These are phyloP conservation scores for Hypoxylon lienhwacheense DNA, from an alignment of 495 filamentous ascomycete genomes.

Conservation along the genomic window DNA sequence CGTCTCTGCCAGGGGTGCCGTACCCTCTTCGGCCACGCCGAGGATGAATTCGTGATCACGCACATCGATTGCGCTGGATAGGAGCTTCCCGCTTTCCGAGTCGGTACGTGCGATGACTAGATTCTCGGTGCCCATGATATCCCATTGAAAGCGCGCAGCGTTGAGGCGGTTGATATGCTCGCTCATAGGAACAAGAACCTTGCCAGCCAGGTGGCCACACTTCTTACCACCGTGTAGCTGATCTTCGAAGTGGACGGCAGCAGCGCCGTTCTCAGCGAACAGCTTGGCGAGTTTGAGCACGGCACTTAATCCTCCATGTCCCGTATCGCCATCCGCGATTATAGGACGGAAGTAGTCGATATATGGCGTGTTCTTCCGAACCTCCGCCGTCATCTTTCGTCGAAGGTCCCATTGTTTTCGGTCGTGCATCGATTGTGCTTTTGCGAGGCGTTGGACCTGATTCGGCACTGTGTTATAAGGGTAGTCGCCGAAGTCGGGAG, in stretches of 20 bases:
- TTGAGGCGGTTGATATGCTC: conserved; percentile 96
- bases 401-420: conserved; percentile 89
- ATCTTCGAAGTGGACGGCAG: conserved; percentile 96
- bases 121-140: conserved; percentile 94
- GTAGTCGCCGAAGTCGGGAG: conserved; percentile 96
- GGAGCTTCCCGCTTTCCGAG: conserved; percentile 86
- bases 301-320: conserved; percentile 85
- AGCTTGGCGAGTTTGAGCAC: conserved; percentile 97
- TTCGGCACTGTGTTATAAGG: conserved; percentile 99
- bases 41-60: conserved; percentile 97
- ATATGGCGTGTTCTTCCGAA: conserved; percentile 76
- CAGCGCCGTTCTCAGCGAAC: conserved; percentile 97
- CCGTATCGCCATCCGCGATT: conserved; percentile 96
- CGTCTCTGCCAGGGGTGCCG: conserved; percentile 79
- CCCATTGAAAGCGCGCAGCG: conserved; percentile 95
- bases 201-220: conserved; percentile 95
- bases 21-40: conserved; percentile 70
- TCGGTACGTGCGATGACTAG: conserved; percentile 93
- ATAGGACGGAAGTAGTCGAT: conserved; percentile 92
- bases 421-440: conserved; percentile 95
- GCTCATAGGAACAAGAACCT: conserved; percentile 89
- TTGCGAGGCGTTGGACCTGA: conserved; percentile 92
- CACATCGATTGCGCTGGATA: conserved; percentile 87
- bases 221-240: conserved; percentile 98
- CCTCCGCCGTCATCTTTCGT: conserved; percentile 69